Evolutionary conservation across 768 basidiomycete genomes (phyloP), one percentile per base, ranked within the genome.

Genomic region (Termitomyces sp.): DNA sequence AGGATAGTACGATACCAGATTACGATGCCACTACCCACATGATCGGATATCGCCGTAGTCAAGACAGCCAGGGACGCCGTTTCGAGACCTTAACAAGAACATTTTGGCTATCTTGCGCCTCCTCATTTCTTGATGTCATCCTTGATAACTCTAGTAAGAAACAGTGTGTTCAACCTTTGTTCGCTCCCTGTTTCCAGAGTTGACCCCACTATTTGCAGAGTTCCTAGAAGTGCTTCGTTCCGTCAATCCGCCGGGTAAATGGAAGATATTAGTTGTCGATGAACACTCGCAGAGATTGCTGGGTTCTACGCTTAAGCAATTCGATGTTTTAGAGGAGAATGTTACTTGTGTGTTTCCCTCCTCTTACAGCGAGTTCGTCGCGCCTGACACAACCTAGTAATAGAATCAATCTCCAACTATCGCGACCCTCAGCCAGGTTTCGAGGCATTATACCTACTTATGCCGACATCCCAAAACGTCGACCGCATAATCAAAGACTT

Each of bases 241-340:
- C 46, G 92, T 93, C 48, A 85, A 88, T 67, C 92, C 95, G 2
- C 85, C 88, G 20, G 85, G 84, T 57, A 77, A 84, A 80, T 99
- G 97, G 97, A 99, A 99, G 83, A 90, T 97, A 64, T 84, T 98
- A 45, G 94, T 99, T 58, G 90, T 98, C 54, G 97, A 99, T 71
- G 92, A 94, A 62, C 84, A 92, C 72, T 88, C 94, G 26, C 88
- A 94, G 72, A 85, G 81, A 68, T 74, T 98, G 54, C 72, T 99
- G 47, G 82, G 86, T 60, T 84, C 89, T 9, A 92, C 95, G 3
- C 79, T 98, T 64, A 94, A 93, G 73, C 88, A 92, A 68, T 94
- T 91, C 65, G 96, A 99, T 70, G 90, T 98, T 56, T 72, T 98
- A 56, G 88, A 94, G 70, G 93, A 97, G 79, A 95, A 95, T 77